phyloP scores from a whole-genome alignment of 192 early-diverging fungal species.

The Coemansia reversa region DNA sequence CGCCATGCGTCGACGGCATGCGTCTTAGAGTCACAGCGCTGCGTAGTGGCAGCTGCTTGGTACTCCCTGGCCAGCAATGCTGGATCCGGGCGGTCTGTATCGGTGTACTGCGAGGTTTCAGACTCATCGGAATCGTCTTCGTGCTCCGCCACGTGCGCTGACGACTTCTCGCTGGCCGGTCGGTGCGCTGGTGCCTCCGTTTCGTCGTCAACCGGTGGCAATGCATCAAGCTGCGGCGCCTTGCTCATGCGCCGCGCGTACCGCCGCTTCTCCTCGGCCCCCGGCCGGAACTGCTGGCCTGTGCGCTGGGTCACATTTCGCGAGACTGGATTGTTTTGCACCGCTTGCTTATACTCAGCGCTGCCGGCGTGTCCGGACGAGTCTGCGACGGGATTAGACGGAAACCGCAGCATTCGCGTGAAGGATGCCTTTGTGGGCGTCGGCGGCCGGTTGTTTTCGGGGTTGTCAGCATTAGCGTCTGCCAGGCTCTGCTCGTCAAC shows the following conservation, averaged over 20 bases:
- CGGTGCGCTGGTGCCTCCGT: constrained; percentile 10
- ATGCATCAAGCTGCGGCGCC: constrained; percentile 46
- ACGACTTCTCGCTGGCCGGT: background rate
- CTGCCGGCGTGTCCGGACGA: constrained; percentile 17
- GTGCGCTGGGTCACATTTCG: constrained; percentile 52
- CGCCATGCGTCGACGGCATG: constrained; percentile 47
- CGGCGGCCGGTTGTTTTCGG: constrained; percentile 52
- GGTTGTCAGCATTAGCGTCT: constrained; percentile 53
- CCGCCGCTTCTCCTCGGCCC: constrained; percentile 47
- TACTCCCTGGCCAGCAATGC: constrained; percentile 11
- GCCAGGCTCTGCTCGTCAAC: constrained; percentile 50
- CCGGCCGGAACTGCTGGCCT: constrained; percentile 38
- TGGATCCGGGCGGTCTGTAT: background rate
- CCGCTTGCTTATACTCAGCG: constrained; percentile 37
- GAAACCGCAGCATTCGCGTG: constrained; percentile 43
- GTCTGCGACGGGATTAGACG: constrained; percentile 12
- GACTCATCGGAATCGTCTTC: background rate
- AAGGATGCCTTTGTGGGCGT: constrained; percentile 50
- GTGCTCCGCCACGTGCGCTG: background rate
- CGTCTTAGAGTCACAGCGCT: constrained; percentile 22
- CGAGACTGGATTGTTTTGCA: constrained; percentile 40
- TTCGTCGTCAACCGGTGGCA: background rate
- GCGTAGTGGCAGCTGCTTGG: constrained; percentile 18
- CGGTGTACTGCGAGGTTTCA: background rate
- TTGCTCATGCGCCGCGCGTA: constrained; percentile 47